Evolutionary conservation across 2,329 filamentous ascomycete genomes (phyloP).

Genomic region (Cercospora sojina): DNA sequence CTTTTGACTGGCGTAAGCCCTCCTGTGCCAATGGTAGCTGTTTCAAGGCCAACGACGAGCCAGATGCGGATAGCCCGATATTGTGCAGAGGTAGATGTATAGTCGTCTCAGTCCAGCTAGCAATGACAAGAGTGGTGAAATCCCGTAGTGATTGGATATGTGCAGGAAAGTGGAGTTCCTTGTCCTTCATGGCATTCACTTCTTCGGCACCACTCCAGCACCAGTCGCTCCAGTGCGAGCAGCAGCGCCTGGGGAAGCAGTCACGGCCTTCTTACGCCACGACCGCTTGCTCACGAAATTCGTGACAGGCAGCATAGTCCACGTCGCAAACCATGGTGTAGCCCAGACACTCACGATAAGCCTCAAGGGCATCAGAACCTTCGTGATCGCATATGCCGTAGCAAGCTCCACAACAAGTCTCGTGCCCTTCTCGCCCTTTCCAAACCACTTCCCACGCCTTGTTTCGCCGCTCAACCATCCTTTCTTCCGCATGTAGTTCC

Average conservation of each 20-base stretch:
- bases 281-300: constrained; percentile 44
- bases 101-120: not conserved
- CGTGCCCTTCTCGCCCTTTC: constrained; percentile 48
- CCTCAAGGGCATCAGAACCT: constrained; percentile 74
- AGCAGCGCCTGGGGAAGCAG: constrained; percentile 20
- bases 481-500: constrained; percentile 72
- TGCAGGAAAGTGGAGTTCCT: not conserved
- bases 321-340: constrained; percentile 86
- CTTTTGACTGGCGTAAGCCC: not conserved
- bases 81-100: not conserved
- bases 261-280: constrained; percentile 25
- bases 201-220: constrained; percentile 36
- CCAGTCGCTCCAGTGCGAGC: constrained; percentile 40
- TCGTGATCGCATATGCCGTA: constrained; percentile 87
- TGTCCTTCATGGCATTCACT: not conserved
- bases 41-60: not conserved
- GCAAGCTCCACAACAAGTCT: constrained; percentile 66
- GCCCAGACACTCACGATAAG: constrained; percentile 79
- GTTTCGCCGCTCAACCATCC: constrained; percentile 68
- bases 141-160: not conserved
- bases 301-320: constrained; percentile 54
- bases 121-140: not conserved
- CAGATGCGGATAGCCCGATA: not conserved
- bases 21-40: not conserved
- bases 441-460: constrained; percentile 39